Base-by-base conservation (phyloP, 768 basidiomycete species). In the Mycena galopus region DNA sequence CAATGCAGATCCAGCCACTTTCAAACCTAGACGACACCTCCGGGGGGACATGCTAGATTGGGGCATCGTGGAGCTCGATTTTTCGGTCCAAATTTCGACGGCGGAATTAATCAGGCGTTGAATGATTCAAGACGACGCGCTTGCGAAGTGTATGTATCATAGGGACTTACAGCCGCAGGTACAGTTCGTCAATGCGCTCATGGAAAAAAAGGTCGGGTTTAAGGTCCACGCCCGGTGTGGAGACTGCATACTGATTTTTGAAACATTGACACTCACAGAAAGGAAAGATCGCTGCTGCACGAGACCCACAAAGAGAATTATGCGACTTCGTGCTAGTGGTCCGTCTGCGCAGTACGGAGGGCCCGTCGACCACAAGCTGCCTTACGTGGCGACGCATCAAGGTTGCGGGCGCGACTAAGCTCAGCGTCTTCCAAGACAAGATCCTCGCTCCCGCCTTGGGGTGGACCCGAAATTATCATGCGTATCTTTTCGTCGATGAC, bases 351-450 rank as follows among this genome's bases (percentile, higher is more conserved):
- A 44, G 32, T 39, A 64, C 21, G 23, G 44, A 64, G 62, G 9
- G 5, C 33, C 32, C 69, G 3, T 64, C 69, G 42, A 50, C 23
- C 44, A 53, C 61, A 3, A 51, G 25, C 11, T 33, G 53, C 5
- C 21, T 70, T 21, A 71, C 65, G 63, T 81, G 79, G 81, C 78
- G 81, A 21, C 71, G 78, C 35, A 78, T 83, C 72, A 78, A 78
- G 17, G 79, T 83, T 33, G 80, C 80, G 14, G 82, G 80, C 42
- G 83, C 81, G 3, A 81, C 81, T 25, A 79, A 79, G 37, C 67
- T 84, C 39, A 78, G 78, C 32, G 78, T 78, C 1, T 79, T 83
- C 59, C 82, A 83, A 63, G 81, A 82, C 73, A 84, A 83, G 65
- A 80, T 77, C 35, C 53, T 83, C 9, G 76, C 79, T 1, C 83